Evolutionary conservation across 2,329 filamentous ascomycete species (phyloP).

Genomic region (Monilinia vaccinii-corymbosi): DNA sequence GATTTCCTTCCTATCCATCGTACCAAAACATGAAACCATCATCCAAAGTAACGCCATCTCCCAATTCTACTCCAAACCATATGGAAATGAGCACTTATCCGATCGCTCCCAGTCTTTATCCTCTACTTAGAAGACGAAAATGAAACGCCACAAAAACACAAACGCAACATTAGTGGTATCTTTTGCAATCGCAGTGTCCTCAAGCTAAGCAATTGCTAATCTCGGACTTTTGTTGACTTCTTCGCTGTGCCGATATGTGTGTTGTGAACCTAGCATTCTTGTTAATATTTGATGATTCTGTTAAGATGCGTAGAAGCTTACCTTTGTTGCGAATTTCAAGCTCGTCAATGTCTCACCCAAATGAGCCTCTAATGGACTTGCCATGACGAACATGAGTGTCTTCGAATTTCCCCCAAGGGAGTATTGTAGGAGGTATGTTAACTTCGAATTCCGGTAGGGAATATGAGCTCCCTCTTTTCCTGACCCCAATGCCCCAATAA

Average conservation of each 20-base stretch:
- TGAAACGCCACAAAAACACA: conserved; percentile 4
- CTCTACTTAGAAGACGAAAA: not conserved
- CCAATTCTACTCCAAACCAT: not conserved
- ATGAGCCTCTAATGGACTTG: conserved; percentile 83
- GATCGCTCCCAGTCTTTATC: conserved; percentile 2
- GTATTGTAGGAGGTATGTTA: conserved; percentile 92
- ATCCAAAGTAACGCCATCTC: conserved; percentile 2
- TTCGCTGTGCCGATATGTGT: conserved; percentile 89
- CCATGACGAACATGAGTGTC: conserved; percentile 99
- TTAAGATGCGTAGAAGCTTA: conserved; percentile 32
- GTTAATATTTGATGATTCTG: conserved; percentile 14
- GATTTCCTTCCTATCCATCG: not conserved
- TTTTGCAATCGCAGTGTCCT: conserved; percentile 3
- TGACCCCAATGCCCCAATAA: conserved; percentile 84
- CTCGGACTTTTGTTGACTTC: conserved; percentile 54
- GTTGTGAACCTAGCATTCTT: conserved; percentile 56
- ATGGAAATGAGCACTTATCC: not conserved
- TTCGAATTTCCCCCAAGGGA: conserved; percentile 92
- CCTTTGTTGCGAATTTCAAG: conserved; percentile 92
- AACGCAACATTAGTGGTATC: conserved; percentile 8
- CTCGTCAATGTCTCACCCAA: conserved; percentile 89
- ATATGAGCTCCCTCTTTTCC: conserved; percentile 71
- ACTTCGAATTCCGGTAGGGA: conserved; percentile 92
- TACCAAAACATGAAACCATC: not conserved
- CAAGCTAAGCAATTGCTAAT: conserved; percentile 14